Conservation (phyloP, 1,284 basidiomycete genomes). For the Ustilago nuda region DNA sequence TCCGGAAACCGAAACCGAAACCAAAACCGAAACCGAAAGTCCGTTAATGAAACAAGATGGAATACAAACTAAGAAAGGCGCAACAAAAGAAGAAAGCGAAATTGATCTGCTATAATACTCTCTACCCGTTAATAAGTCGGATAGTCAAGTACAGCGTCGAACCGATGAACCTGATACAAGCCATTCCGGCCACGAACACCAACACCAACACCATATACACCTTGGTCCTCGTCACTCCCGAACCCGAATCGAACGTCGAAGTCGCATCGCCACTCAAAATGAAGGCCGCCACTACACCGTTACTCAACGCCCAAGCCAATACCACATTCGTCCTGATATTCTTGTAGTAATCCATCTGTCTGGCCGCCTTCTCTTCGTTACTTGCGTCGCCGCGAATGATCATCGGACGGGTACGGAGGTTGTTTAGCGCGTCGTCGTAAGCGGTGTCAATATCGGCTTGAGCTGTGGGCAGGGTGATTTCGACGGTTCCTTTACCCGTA, state of each 20-base stretch:
- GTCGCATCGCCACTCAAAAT: conserved; percentile 58
- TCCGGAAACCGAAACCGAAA: not conserved
- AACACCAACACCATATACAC: conserved; percentile 66
- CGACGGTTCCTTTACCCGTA: conserved; percentile 74
- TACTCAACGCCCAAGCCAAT: conserved; percentile 84
- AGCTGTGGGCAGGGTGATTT: conserved; percentile 86
- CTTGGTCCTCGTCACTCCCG: conserved; percentile 58
- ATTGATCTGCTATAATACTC: not conserved
- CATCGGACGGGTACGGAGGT: conserved; percentile 77
- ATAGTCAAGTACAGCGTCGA: conserved; percentile 60
- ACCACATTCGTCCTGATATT: conserved; percentile 91
- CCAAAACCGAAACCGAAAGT: not conserved
- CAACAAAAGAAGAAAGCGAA: not conserved
- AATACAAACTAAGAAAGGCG: not conserved
- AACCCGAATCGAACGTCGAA: conserved; percentile 46
- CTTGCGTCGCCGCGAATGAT: conserved; percentile 66
- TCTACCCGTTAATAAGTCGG: conserved; percentile 50
- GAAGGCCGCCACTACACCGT: conserved; percentile 70
- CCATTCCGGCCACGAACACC: conserved; percentile 64
- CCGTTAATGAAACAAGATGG: conserved; percentile 2
- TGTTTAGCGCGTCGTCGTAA: conserved; percentile 88
- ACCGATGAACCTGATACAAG: conserved; percentile 63
- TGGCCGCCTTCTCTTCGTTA: conserved; percentile 61
- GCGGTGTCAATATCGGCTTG: conserved; percentile 87
- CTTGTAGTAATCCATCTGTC: conserved; percentile 70